A percentile compares a stretch with the other conserved stretches of the same genome.
Conservation (phyloP, 805 yeast genomes). For the Starmerella scarabaei region DNA sequence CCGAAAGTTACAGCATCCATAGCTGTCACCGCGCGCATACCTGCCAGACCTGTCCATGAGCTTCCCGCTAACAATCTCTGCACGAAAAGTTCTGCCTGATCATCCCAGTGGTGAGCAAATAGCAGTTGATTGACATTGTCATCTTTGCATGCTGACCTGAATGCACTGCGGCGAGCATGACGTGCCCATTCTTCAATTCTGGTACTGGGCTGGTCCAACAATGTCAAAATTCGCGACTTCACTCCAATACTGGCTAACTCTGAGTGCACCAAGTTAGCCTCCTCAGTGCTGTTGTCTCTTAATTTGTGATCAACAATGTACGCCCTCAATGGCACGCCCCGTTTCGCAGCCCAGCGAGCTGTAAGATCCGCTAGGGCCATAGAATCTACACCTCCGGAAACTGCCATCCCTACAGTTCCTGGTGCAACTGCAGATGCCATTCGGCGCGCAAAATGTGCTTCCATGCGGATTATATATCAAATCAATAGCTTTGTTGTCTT, state of each 20-base stretch:
- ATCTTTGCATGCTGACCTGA: slow-evolving; percentile 33
- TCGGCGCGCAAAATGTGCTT: too few species aligned
- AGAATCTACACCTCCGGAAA: slow-evolving; percentile 77
- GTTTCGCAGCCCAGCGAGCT: slow-evolving; percentile 26
- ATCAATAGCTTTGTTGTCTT: too few species aligned
- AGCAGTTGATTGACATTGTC: slow-evolving; percentile 31
- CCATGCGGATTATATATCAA: too few species aligned
- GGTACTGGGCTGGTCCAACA: slow-evolving; percentile 18
- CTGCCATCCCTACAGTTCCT: slow-evolving; percentile 37
- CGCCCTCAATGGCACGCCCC: slow-evolving; percentile 32
- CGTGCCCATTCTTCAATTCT: slow-evolving; percentile 53
- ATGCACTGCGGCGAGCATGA: slow-evolving; percentile 35
- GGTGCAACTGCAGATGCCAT: slow-evolving; percentile 14
- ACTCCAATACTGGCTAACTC: slow-evolving; percentile 8
- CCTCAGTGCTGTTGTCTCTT: slow-evolving; percentile 37
- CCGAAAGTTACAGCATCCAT: slow-evolving; percentile 9
- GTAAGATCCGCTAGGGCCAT: slow-evolving; percentile 51
- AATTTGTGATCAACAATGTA: slow-evolving; percentile 55
- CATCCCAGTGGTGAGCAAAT: slow-evolving; percentile 59
- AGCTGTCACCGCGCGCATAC: slow-evolving; percentile 32
- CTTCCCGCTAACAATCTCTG: slow-evolving; percentile 39
- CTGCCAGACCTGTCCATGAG: slow-evolving; percentile 45
- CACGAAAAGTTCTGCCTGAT: slow-evolving; percentile 57
- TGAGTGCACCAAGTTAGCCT: slow-evolving; percentile 33
- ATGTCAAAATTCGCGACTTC: slow-evolving; percentile 27